Conservation (phyloP, 2,329 filamentous ascomycete species). For the Talaromyces albobiverticillius region DNA sequence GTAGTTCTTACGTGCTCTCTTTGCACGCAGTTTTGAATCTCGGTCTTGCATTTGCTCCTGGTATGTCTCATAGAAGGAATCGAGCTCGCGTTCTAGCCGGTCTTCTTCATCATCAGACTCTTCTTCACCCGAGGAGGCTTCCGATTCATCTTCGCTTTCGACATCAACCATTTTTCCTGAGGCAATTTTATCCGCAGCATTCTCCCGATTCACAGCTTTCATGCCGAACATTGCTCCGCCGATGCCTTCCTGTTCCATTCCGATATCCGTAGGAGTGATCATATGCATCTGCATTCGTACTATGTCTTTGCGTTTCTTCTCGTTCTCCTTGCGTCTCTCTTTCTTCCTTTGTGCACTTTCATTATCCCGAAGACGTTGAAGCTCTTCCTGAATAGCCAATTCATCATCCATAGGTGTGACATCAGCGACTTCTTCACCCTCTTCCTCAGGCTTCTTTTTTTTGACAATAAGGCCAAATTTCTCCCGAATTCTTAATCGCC, state of each 20-base stretch:
- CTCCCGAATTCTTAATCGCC: conserved; percentile 85
- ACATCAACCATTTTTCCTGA: conserved; percentile 73
- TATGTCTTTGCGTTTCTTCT: conserved; percentile 90
- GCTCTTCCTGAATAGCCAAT: conserved; percentile 80
- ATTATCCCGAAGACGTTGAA: conserved; percentile 77
- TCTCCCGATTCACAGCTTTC: conserved; percentile 74
- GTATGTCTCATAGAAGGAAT: conserved; percentile 82
- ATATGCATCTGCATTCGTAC: conserved; percentile 97
- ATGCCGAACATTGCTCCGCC: conserved; percentile 83
- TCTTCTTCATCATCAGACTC: conserved; percentile 75
- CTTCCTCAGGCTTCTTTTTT: conserved; percentile 56
- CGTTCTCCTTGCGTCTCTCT: conserved; percentile 82
- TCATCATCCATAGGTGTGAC: conserved; percentile 94
- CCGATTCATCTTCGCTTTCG: conserved; percentile 55
- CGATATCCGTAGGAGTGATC: conserved; percentile 92
- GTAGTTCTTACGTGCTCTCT: conserved; percentile 77
- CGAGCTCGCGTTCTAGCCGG: conserved; percentile 76
- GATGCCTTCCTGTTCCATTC: conserved; percentile 79
- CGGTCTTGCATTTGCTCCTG: conserved; percentile 72
- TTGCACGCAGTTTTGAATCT: conserved; percentile 86
- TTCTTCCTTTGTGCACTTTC: conserved; percentile 75
- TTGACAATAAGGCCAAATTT: conserved; percentile 84
- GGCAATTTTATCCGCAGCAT: conserved; percentile 65
- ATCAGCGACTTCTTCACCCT: conserved; percentile 72
- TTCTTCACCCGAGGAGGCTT: conserved; percentile 58